A percentile compares a stretch with the other conserved stretches of the same genome.
phyloP scores from a whole-genome alignment of 805 yeast genomes.

The Sugiyamaella floridensis region DNA sequence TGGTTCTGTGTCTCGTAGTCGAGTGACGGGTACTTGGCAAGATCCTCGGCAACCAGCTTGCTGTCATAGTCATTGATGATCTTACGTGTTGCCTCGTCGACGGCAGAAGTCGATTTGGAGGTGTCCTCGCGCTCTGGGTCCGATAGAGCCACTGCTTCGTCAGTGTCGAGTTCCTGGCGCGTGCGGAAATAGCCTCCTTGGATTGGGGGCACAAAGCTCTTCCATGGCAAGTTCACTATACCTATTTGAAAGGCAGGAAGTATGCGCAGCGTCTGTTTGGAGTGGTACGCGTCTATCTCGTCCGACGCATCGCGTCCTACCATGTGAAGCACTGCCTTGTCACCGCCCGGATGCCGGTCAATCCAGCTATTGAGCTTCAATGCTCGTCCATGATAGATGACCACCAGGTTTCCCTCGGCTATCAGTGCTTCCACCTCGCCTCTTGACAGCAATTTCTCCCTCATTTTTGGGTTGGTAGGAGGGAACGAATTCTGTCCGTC shows the following conservation, averaged over 20 bases:
- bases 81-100: slow-evolving; percentile 40
- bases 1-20: slow-evolving; percentile 59
- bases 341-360: slow-evolving; percentile 80
- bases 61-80: slow-evolving; percentile 55
- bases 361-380: slow-evolving; percentile 67
- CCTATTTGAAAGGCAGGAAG: slow-evolving; percentile 65
- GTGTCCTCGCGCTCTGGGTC: slow-evolving; percentile 3
- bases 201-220: slow-evolving; percentile 75
- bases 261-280: slow-evolving; percentile 44
- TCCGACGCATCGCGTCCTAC: slow-evolving; percentile 87
- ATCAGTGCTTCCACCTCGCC: slow-evolving; percentile 52
- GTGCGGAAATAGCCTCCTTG: slow-evolving; percentile 61
- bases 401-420: slow-evolving; percentile 60
- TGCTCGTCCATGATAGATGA: slow-evolving; percentile 56
- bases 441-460: slow-evolving; percentile 29
- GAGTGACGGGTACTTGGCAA: slow-evolving; percentile 52
- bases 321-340: slow-evolving; percentile 74
- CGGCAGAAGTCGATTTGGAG: background rate
- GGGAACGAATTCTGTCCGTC: no score
- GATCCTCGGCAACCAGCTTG: slow-evolving; percentile 46
- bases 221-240: slow-evolving; percentile 56
- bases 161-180: slow-evolving; percentile 25
- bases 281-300: slow-evolving; percentile 66
- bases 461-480: background rate
- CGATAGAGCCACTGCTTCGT: slow-evolving; percentile 17